A percentile compares a stretch with the other conserved stretches of the same genome.
These are phyloP conservation scores for Trichoderma virens DNA, from an alignment of 495 filamentous ascomycete species.

Conservation along the genomic window DNA sequence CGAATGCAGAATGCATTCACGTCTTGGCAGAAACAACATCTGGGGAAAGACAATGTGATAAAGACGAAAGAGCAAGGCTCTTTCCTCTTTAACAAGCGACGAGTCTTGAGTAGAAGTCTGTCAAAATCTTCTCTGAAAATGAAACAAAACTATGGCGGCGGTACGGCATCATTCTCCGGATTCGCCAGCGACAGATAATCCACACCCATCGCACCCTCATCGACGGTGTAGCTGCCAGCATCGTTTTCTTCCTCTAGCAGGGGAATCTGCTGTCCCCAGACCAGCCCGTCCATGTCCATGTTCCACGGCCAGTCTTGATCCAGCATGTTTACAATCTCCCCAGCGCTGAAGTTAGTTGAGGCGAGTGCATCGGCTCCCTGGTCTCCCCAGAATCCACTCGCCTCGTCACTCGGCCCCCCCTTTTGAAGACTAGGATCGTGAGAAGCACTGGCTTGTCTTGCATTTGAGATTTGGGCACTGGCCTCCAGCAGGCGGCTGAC, in stretches of 20 bases:
- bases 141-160: not conserved
- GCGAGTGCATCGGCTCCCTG: constrained; percentile 21
- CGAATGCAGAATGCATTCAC: too few relatives aligned
- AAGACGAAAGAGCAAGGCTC: too few relatives aligned
- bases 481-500: constrained; percentile 65
- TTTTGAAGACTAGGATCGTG: constrained; percentile 25
- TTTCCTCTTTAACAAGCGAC: too few relatives aligned
- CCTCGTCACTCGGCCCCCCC: constrained; percentile 24
- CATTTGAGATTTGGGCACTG: constrained; percentile 27
- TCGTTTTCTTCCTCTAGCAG: constrained; percentile 15
- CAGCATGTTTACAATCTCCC: constrained; percentile 45
- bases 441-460: not conserved
- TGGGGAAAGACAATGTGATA: too few relatives aligned
- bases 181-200: constrained; percentile 16
- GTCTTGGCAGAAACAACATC: too few relatives aligned
- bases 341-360: constrained; percentile 43
- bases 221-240: constrained; percentile 15
- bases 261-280: constrained; percentile 30
- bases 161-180: not conserved
- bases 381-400: not conserved
- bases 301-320: constrained; percentile 50
- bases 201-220: constrained; percentile 23
- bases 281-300: constrained; percentile 40
- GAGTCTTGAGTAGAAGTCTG: too few relatives aligned
- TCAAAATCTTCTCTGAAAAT: not conserved